Evolutionary conservation across 441 rosid genomes (phyloP).

Genomic region (Jatropha multifida): DNA sequence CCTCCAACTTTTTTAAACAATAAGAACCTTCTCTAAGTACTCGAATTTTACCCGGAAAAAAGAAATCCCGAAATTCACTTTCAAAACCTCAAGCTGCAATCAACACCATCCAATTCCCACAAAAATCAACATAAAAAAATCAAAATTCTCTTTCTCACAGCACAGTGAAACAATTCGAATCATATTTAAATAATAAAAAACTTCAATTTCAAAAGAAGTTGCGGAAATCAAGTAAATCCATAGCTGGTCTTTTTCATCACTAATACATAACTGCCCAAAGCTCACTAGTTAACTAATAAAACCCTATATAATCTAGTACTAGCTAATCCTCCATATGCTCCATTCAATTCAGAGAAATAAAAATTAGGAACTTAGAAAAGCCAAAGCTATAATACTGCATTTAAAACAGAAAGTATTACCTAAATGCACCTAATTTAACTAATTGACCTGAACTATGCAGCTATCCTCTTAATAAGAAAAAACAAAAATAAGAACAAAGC

Average conservation of each 20-base stretch:
- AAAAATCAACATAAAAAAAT: conserved; percentile 22
- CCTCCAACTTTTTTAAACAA: conserved; percentile 55
- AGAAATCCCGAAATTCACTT: conserved; percentile 39
- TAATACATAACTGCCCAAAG: background rate
- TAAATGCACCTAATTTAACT: background rate
- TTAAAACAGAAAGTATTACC: background rate
- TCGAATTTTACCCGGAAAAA: conserved; percentile 43
- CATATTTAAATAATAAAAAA: background rate
- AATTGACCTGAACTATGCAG: background rate
- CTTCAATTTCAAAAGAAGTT: background rate
- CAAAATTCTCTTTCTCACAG: conserved; percentile 10
- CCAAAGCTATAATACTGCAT: conserved; percentile 2
- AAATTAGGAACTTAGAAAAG: background rate
- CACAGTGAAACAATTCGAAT: background rate
- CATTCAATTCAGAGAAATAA: background rate
- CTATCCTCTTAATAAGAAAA: background rate
- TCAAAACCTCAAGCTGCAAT: conserved; percentile 60
- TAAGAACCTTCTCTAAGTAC: conserved; percentile 59
- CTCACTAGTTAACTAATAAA: background rate
- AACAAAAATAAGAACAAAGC: background rate
- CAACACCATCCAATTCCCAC: conserved; percentile 34
- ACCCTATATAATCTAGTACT: background rate
- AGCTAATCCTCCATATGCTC: background rate
- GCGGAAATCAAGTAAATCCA: background rate
- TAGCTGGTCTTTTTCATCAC: background rate